Evolutionary conservation across 1,284 basidiomycete species (phyloP), one percentile per base, ranked within the genome.

Genomic region (Leccinum solheimii): DNA sequence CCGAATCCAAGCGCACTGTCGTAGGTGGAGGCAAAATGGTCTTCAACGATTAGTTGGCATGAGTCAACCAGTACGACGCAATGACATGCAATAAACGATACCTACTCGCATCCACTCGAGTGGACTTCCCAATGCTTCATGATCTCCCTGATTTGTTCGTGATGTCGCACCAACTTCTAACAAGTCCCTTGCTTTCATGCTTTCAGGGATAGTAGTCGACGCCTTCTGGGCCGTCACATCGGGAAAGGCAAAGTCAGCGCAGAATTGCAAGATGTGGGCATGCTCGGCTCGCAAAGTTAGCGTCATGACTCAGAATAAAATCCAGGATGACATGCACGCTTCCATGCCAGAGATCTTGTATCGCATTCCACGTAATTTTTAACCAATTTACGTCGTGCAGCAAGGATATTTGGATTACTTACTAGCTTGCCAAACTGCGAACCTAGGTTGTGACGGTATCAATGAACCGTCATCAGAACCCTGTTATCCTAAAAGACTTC

Each of bases 151-250:
- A n/a, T 43, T 14, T 26, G 9, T 34, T 26, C 9, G 38, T 34
- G 23, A 26, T 10, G 36, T 10, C 23, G 49, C 9, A 55, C 26
- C 54, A 26, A 66, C 60, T 64, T 0, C 71, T 68, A 58, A 79
- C 81, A 30, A 97, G 78, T 13, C 83, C 84, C 60, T 80, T 81
- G 69, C 84, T 90, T 40, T 89, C 90, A 43, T 81, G 69, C 84
- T 90, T n/a, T 89, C 90, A 43, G 83, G 80, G 65, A 98, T 94
- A 3, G 86, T 79, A 82, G 91, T 89, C 36, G 14, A 38, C 38
- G 90, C 88, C 79, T 99, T 99, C 68, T 85, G 86, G 11, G 80
- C 82, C 0, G 94, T 94, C 55, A 92, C 83, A 71, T 96, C 91
- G 38, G 16, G 38, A 16, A 9, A 9, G 38, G 38, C 38, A 40